Conservation (phyloP, 208 protist species). For the Leishmania aethiopica region DNA sequence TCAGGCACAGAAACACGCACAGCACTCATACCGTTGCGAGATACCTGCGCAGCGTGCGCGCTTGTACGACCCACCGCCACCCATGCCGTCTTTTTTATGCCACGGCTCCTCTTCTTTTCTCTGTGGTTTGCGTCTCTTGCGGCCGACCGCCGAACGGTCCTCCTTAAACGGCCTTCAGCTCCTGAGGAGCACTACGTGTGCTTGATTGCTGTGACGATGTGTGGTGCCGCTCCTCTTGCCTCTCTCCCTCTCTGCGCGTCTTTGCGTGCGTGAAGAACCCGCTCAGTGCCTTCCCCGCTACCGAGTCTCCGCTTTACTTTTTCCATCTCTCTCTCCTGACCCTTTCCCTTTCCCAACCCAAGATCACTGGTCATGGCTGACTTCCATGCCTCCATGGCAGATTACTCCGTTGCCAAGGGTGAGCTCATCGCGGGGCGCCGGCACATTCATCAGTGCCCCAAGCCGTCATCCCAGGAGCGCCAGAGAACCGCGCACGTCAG, state of each 20-base stretch:
- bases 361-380: not conserved
- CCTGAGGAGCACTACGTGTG: not conserved
- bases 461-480: constrained; percentile 47
- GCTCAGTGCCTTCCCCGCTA: not conserved
- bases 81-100: not conserved
- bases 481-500: constrained; percentile 44
- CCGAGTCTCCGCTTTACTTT: not conserved
- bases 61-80: not conserved
- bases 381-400: constrained; percentile 14
- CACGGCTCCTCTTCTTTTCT: not conserved
- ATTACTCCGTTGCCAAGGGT: constrained; percentile 18
- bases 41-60: not conserved
- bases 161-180: not conserved
- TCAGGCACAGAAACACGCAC: not conserved
- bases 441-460: constrained; percentile 50
- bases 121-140: not conserved
- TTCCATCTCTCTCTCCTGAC: constrained; percentile 21
- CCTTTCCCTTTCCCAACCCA: not conserved
- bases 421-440: constrained; percentile 56
- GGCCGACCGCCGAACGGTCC: not conserved
- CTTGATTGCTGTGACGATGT: not conserved
- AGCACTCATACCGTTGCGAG: not conserved
- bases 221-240: not conserved
- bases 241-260: not conserved
- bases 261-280: not conserved